Base-by-base conservation (phyloP, 179 eudicot genomes). In the Dionaea muscipula region DNA sequence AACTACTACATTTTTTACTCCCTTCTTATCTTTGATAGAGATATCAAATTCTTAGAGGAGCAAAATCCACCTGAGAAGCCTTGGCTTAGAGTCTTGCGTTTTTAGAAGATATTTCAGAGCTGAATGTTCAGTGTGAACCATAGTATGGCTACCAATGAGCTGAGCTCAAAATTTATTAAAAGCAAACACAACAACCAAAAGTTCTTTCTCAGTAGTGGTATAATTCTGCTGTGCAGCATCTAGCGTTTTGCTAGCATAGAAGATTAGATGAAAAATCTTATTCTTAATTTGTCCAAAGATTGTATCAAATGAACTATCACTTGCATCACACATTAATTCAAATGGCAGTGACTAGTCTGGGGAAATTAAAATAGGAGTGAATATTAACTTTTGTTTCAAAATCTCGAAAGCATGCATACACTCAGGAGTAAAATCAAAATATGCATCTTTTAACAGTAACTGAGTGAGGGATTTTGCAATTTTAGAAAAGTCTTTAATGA, bases 271-370 rank as follows among this genome's bases (percentile, higher is more conserved):
- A 17, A 21, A 21, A 2, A n/a, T 3, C 3, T 21, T n/a, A 3
- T 21, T 21, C 4, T 14, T 4, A 5, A 6, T 3, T 20, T 13
- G 24, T 2, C 51, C 51, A 2, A 47, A 21, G 14, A 47, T 21
- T 6, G 51, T 21, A 4, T 21, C 22, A 17, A 47, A 7, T 22
- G 24, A 3, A 2, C 14, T 12, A 13, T 47, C 51, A 12, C 51
- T 47, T 5, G 51, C 51, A 21, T 47, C 51, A 21, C 51, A 47
- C 51, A 47, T 47, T 12, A 47, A 4, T 13, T 47, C 51, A 21
- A 47, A 47, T 4, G n/a, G n/a, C n/a, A n/a, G n/a, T n/a, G n/a
- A n/a, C n/a, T n/a, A n/a, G n/a, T n/a, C n/a, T n/a, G n/a, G n/a
- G n/a, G n/a, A n/a, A n/a, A n/a, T n/a, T n/a, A n/a, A n/a, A n/a